Evolutionary conservation across 148 eudicot species (phyloP).

Genomic region (Spergularia bocconei): DNA sequence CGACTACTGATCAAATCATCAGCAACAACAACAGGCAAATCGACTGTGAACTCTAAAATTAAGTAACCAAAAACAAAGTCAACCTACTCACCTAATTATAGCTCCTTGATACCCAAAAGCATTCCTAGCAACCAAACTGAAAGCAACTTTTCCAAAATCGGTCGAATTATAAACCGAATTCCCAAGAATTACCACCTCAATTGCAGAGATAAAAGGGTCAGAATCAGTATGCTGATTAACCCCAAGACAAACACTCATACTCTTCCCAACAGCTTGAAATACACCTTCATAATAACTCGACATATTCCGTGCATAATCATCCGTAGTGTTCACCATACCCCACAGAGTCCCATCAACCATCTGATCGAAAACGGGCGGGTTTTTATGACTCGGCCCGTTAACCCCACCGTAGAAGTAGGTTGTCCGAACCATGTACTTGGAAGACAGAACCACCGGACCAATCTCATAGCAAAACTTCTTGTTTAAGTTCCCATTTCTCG

Average conservation of each 20-base stretch:
- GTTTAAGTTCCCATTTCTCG: constrained; percentile 35
- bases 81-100: constrained; percentile 49
- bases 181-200: constrained; percentile 61
- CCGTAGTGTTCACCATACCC: constrained; percentile 79
- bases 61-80: not conserved
- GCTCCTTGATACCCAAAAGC: constrained; percentile 70
- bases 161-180: constrained; percentile 83
- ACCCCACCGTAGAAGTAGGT: constrained; percentile 85
- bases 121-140: constrained; percentile 73
- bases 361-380: constrained; percentile 88
- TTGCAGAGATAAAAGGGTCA: constrained; percentile 84
- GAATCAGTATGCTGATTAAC: constrained; percentile 79
- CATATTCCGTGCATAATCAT: constrained; percentile 48
- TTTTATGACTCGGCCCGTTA: constrained; percentile 37
- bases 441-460: constrained; percentile 46
- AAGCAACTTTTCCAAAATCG: constrained; percentile 49
- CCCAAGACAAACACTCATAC: constrained; percentile 70
- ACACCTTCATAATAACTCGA: constrained; percentile 82
- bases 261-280: constrained; percentile 57
- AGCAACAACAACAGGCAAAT: not conserved
- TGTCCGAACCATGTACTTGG: constrained; percentile 64
- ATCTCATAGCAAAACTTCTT: constrained; percentile 74
- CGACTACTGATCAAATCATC: not conserved
- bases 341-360: constrained; percentile 83
- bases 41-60: no score